Evolutionary conservation across 1,139 yeast species (phyloP).

Genomic region (Arxiozyma heterogenica): DNA sequence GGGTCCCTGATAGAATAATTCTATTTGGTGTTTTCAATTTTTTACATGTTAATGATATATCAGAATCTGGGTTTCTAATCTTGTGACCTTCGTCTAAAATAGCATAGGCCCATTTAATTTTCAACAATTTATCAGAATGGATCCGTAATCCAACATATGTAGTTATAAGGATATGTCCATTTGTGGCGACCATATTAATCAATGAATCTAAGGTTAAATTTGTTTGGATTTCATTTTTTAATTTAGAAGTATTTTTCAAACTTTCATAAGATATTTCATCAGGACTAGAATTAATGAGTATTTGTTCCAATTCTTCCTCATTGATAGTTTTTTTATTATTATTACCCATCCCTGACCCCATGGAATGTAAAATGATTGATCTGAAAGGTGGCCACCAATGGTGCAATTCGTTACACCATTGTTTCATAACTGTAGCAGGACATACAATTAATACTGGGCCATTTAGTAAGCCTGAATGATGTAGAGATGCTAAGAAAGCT

Average conservation of each 20-base stretch:
- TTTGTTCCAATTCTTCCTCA: constrained; percentile 37
- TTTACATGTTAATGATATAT: constrained; percentile 76
- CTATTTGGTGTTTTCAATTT: constrained; percentile 74
- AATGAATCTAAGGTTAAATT: constrained; percentile 24
- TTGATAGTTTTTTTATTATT: constrained; percentile 30
- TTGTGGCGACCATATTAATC: constrained; percentile 29
- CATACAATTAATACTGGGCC: constrained; percentile 84
- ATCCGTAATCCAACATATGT: constrained; percentile 85
- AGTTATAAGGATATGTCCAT: constrained; percentile 81
- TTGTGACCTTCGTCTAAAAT: constrained; percentile 95
- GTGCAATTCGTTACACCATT: constrained; percentile 94
- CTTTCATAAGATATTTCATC: constrained; percentile 37
- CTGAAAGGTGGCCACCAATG: constrained; percentile 97
- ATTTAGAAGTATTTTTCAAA: constrained; percentile 21
- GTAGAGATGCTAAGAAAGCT: constrained; percentile 82
- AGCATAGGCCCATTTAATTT: constrained; percentile 78
- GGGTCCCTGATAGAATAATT: constrained; percentile 87
- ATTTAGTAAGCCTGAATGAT: constrained; percentile 63
- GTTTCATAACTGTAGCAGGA: constrained; percentile 92
- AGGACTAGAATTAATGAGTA: constrained; percentile 39
- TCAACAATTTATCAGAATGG: constrained; percentile 60
- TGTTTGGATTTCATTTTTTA: constrained; percentile 22
- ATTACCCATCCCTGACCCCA: constrained; percentile 75
- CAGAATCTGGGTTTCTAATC: constrained; percentile 89
- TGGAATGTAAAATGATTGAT: constrained; percentile 78